phyloP scores from a whole-genome alignment of 2,329 filamentous ascomycete genomes.

The Raffaelea ambrosiae region DNA sequence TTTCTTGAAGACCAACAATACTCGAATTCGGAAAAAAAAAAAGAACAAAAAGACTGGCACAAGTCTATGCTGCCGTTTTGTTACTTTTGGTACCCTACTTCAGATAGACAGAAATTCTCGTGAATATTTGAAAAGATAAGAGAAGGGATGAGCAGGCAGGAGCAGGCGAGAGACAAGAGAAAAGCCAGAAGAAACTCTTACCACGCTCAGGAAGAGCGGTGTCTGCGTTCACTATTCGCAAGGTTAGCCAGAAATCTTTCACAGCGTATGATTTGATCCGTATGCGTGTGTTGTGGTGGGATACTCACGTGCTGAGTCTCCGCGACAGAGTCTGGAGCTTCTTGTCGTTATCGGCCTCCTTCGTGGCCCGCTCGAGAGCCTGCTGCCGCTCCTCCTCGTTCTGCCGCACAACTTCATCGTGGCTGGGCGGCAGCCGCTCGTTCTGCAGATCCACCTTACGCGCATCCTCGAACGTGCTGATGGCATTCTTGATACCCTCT shows the following conservation, averaged over 20 bases:
- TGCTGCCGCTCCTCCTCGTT: conserved; percentile 72
- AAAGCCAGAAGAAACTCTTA: no score
- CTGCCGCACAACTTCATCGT: conserved; percentile 81
- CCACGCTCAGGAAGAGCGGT: no score
- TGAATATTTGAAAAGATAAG: background rate
- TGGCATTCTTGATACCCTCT: conserved; percentile 97
- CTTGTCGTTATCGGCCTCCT: conserved; percentile 87
- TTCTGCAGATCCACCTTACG: conserved; percentile 96
- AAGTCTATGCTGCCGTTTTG: conserved; percentile 2
- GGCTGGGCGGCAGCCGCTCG: conserved; percentile 82
- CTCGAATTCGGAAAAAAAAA: no score
- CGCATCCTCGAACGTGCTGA: conserved; percentile 93
- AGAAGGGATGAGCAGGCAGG: background rate
- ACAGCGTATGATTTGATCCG: no score
- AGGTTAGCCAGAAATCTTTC: no score
- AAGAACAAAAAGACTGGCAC: background rate
- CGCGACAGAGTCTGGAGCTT: conserved; percentile 79
- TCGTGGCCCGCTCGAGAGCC: conserved; percentile 76
- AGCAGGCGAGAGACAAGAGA: no score
- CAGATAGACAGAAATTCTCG: background rate
- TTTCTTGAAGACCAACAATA: background rate
- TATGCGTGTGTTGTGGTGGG: no score
- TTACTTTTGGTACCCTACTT: background rate
- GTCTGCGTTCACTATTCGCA: no score
- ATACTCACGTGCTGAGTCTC: conserved; percentile 88